These are phyloP conservation scores for Triangularia verruculosa DNA, from an alignment of 2,329 filamentous ascomycete species.

Conservation along the genomic window DNA sequence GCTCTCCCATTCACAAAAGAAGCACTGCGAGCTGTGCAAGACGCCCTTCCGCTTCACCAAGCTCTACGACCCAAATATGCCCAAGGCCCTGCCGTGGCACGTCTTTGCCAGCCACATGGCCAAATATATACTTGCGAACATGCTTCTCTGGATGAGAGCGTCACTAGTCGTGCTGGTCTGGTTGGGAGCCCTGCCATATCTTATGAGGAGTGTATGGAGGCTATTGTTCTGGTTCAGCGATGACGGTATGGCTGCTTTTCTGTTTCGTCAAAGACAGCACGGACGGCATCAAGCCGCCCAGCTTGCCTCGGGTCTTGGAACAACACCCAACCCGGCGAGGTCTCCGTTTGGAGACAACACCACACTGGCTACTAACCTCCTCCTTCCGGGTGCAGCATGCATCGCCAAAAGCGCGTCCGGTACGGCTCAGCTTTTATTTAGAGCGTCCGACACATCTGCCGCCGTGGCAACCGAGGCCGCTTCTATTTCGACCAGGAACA, in stretches of 20 bases:
- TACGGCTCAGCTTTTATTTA: constrained; percentile 27
- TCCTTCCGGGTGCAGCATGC: constrained; percentile 33
- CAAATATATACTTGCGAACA: constrained; percentile 67
- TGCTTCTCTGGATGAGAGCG: constrained; percentile 76
- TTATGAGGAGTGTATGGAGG: constrained; percentile 89
- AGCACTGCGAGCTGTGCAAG: constrained; percentile 99
- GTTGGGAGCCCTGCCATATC: constrained; percentile 83
- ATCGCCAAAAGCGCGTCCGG: constrained; percentile 28
- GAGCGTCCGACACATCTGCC: constrained; percentile 25
- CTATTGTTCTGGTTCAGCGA: constrained; percentile 94
- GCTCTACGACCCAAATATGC: constrained; percentile 93
- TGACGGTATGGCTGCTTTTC: constrained; percentile 53
- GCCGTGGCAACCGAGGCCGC: constrained; percentile 27
- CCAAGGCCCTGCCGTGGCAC: constrained; percentile 71
- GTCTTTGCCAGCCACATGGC: constrained; percentile 78
- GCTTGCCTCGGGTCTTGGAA: neutral
- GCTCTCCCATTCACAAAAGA: constrained; percentile 98
- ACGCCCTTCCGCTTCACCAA: constrained; percentile 98
- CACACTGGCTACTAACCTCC: constrained; percentile 37
- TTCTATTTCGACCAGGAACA: constrained; percentile 26
- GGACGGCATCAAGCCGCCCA: neutral
- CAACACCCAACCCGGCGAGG: constrained; percentile 33
- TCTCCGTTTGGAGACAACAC: constrained; percentile 40
- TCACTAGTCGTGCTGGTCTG: constrained; percentile 80
- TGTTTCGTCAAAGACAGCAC: constrained; percentile 1